A percentile compares a stretch with the other conserved stretches of the same genome.
These are phyloP conservation scores for Cyclotella baltica DNA, from an alignment of 108 stramenopile genomes.

Conservation along the genomic window DNA sequence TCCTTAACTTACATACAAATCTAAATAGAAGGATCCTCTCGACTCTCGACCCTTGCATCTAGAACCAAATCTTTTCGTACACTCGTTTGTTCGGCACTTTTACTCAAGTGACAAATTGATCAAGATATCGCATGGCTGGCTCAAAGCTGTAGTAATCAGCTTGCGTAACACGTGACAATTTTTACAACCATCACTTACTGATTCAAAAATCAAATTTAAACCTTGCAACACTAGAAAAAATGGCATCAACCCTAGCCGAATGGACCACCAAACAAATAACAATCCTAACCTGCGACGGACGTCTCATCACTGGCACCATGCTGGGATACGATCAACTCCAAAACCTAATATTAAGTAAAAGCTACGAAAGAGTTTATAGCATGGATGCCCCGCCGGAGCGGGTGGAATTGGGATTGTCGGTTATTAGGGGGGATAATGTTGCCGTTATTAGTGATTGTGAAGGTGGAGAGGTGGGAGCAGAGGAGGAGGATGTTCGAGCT, in stretches of 20 bases:
- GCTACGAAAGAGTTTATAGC: conserved; percentile 74
- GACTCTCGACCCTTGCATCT: no score
- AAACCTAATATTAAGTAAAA: conserved; percentile 77
- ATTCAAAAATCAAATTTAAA: no score
- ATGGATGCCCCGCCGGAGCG: conserved; percentile 66
- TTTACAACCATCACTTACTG: no score
- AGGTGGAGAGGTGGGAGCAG: conserved; percentile 15
- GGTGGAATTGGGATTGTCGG: conserved; percentile 81
- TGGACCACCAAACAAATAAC: conserved; percentile 72
- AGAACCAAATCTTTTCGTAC: no score
- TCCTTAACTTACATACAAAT: no score
- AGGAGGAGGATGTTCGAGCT: conserved; percentile 39
- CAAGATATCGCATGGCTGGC: no score
- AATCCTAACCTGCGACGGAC: conserved; percentile 85
- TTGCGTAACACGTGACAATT: no score
- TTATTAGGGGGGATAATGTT: conserved; percentile 88
- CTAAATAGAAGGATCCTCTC: no score
- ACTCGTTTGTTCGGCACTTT: no score
- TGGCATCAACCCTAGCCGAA: conserved; percentile 81
- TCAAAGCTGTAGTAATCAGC: no score
- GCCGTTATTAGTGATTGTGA: conserved; percentile 44
- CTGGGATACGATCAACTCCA: conserved; percentile 88
- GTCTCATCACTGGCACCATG: conserved; percentile 73
- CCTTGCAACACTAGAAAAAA: no score
- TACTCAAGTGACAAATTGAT: no score